Evolutionary conservation across 2,329 filamentous ascomycete species (phyloP).

Genomic region (Exophiala sp.): DNA sequence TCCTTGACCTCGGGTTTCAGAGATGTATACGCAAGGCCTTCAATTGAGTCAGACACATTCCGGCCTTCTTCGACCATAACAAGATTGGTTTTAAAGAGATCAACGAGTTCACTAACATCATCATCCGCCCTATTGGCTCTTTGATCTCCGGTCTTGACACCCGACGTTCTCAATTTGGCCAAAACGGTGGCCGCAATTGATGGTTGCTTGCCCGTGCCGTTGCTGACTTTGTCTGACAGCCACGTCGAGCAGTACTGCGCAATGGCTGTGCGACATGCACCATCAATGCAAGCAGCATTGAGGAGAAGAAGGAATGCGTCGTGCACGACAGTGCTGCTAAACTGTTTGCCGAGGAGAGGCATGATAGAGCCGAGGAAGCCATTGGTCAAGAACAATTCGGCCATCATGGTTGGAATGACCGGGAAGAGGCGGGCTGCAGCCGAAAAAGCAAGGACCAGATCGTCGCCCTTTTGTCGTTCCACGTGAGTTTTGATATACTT

Average conservation of each 20-base stretch:
- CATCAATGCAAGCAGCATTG: conserved; percentile 84
- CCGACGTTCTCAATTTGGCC: conserved; percentile 52
- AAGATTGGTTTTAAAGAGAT: conserved; percentile 49
- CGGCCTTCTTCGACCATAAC: conserved; percentile 33
- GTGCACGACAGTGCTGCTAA: conserved; percentile 80
- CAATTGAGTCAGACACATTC: conserved; percentile 70
- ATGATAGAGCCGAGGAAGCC: conserved; percentile 75
- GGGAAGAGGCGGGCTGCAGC: conserved; percentile 87
- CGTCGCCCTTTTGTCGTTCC: conserved; percentile 70
- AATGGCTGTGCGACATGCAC: conserved; percentile 73
- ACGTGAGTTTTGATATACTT: conserved; percentile 70
- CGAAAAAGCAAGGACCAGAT: conserved; percentile 86
- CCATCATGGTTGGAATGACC: conserved; percentile 67
- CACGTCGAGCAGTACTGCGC: conserved; percentile 78
- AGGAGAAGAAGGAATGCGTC: conserved; percentile 81
- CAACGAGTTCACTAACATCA: conserved; percentile 49
- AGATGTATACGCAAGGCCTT: conserved; percentile 88
- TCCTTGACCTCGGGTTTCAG: conserved; percentile 82
- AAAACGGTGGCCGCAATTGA: conserved; percentile 64
- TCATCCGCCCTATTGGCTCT: conserved; percentile 34
- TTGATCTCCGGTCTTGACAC: conserved; percentile 35
- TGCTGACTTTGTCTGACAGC: conserved; percentile 76
- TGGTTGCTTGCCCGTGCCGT: conserved; percentile 54
- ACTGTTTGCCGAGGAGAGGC: conserved; percentile 68
- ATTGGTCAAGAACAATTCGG: conserved; percentile 77